Evolutionary conservation across 1,284 basidiomycete species (phyloP).

Genomic region (Puccinia brachypodii): DNA sequence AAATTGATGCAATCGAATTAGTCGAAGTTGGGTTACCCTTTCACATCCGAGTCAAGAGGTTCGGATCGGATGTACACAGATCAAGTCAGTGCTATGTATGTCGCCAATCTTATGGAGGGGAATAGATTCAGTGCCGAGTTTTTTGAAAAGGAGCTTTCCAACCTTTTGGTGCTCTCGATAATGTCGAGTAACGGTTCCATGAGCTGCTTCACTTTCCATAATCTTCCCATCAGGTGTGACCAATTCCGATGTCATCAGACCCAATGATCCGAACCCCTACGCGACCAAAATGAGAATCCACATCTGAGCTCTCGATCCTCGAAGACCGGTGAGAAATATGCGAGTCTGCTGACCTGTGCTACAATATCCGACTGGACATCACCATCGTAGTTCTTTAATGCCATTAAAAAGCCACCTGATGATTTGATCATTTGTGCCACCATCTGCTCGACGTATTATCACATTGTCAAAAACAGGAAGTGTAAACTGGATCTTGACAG

Average conservation of each 20-base stretch:
- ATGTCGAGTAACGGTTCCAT: conserved; percentile 69
- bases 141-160: conserved; percentile 70
- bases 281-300: conserved; percentile 60
- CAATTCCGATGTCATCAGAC: conserved; percentile 97
- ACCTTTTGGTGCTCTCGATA: conserved; percentile 93
- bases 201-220: conserved; percentile 86
- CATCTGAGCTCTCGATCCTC: background rate
- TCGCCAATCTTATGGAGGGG: background rate
- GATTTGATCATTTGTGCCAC: conserved; percentile 97
- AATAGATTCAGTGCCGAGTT: too few species aligned
- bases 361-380: conserved; percentile 66
- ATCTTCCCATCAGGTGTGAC: conserved; percentile 91
- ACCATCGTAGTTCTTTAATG: conserved; percentile 95
- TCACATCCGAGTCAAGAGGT: background rate
- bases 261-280: conserved; percentile 56
- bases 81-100: background rate
- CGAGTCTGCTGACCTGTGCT: conserved; percentile 43
- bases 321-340: background rate
- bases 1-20: conserved; percentile 64
- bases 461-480: background rate
- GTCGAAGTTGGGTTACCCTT: conserved; percentile 51
- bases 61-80: background rate
- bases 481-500: background rate
- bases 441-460: conserved; percentile 76
- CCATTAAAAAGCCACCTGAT: conserved; percentile 95